Percentiles rank a stretch among this genome's conserved stretches.
These are phyloP conservation scores for Leishmania arabica DNA, from an alignment of 208 protist genomes.

Conservation along the genomic window DNA sequence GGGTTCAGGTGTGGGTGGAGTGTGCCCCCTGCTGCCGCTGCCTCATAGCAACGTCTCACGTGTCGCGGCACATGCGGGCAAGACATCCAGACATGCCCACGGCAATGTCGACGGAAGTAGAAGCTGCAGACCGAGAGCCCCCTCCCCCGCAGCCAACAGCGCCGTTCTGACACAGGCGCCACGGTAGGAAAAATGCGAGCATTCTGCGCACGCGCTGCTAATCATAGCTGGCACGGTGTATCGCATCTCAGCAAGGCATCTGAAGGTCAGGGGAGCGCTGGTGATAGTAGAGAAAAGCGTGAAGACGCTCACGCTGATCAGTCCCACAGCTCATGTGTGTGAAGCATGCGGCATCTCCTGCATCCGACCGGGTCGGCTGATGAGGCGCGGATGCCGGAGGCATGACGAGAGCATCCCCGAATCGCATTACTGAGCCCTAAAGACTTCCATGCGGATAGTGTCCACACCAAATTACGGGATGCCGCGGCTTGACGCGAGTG, in stretches of 20 bases:
- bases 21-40: not conserved
- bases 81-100: not conserved
- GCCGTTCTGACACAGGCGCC: not conserved
- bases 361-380: not conserved
- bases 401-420: not conserved
- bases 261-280: not conserved
- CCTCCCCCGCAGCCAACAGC: not conserved
- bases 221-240: not conserved
- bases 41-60: not conserved
- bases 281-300: not conserved
- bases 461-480: not conserved
- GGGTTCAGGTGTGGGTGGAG: not conserved
- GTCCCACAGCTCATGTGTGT: not conserved
- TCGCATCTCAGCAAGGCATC: not conserved
- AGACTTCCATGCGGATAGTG: not conserved
- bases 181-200: not conserved
- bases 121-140: not conserved
- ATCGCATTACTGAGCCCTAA: not conserved
- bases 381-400: not conserved
- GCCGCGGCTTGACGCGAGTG: not conserved
- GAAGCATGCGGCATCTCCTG: not conserved
- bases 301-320: not conserved
- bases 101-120: not conserved
- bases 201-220: not conserved
- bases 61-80: not conserved